These are phyloP conservation scores for Sporothrix dimorphospora DNA, from an alignment of 2,329 filamentous ascomycete genomes.

Conservation along the genomic window DNA sequence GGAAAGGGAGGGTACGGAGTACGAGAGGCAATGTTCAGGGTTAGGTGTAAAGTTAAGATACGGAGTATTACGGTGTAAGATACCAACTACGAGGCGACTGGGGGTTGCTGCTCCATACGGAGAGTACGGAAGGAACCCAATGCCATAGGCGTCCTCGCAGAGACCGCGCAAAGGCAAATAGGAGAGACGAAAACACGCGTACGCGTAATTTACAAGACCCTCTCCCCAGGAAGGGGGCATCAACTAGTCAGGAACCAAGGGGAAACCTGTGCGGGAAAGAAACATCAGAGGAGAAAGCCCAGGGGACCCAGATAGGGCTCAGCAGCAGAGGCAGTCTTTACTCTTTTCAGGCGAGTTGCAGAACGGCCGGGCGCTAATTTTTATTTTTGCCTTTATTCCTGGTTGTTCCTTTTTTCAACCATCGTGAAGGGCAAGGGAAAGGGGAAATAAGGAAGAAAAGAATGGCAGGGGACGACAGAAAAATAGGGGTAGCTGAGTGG, in stretches of 20 bases:
- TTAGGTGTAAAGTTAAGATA: not conserved
- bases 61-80: not conserved
- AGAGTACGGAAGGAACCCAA: not conserved
- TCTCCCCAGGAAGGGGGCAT: not conserved
- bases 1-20: not conserved
- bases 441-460: not conserved
- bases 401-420: not conserved
- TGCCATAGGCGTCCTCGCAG: not conserved
- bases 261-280: not conserved
- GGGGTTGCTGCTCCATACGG: not conserved
- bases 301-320: not conserved
- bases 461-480: not conserved
- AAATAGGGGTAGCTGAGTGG: conserved; percentile 22
- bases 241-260: not conserved
- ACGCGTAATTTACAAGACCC: conserved; percentile 12
- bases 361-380: not conserved
- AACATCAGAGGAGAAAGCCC: not conserved
- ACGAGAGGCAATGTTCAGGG: conserved; percentile 1
- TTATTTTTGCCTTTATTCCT: not conserved
- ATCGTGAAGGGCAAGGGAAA: not conserved
- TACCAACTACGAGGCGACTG: not conserved
- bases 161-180: not conserved
- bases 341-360: not conserved
- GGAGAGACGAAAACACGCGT: conserved; percentile 7
- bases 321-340: not conserved